A percentile compares a stretch with the other conserved stretches of the same genome.
These are phyloP conservation scores for Ogataea siamensis DNA, from an alignment of 805 yeast genomes.

Conservation along the genomic window DNA sequence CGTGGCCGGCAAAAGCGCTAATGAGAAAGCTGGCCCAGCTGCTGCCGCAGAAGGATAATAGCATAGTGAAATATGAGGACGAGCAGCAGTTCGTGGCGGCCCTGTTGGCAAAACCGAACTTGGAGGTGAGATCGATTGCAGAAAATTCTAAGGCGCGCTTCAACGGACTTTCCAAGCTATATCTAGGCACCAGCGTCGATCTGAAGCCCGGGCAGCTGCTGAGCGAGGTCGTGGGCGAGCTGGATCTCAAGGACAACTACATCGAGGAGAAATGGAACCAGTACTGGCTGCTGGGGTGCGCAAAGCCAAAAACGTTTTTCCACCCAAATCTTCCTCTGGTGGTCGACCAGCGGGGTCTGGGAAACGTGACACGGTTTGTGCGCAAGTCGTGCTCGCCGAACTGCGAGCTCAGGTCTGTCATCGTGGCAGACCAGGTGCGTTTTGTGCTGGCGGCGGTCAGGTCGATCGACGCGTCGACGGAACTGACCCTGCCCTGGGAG, in stretches of 20 bases:
- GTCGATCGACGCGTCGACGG: slow-evolving; percentile 62
- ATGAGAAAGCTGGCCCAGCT: slow-evolving; percentile 27
- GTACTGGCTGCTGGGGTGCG: slow-evolving; percentile 71
- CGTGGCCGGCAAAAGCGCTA: slow-evolving; percentile 33
- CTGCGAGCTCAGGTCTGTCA: slow-evolving; percentile 56
- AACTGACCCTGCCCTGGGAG: slow-evolving; percentile 79
- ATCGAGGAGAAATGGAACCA: slow-evolving; percentile 68
- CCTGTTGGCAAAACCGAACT: slow-evolving; percentile 8
- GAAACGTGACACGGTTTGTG: slow-evolving; percentile 71
- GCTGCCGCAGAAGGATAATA: slow-evolving; percentile 20
- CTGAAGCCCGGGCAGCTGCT: slow-evolving; percentile 51
- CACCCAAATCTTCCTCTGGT: slow-evolving; percentile 61
- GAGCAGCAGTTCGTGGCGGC: slow-evolving; percentile 27
- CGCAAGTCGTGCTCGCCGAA: slow-evolving; percentile 78
- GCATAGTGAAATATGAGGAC: slow-evolving; percentile 19
- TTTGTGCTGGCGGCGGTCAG: slow-evolving; percentile 57
- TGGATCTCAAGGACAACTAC: slow-evolving; percentile 65
- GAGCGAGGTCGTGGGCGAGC: slow-evolving; percentile 68
- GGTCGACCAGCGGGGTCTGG: slow-evolving; percentile 76
- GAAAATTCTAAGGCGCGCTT: slow-evolving; percentile 59
- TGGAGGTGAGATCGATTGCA: slow-evolving; percentile 51
- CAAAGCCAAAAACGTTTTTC: slow-evolving; percentile 56
- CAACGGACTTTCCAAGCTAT: slow-evolving; percentile 67
- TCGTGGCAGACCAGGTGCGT: slow-evolving; percentile 40
- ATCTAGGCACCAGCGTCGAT: slow-evolving; percentile 46